These are phyloP conservation scores for Debaryomycetaceae sp. DNA, from an alignment of 1,139 yeast genomes.

Conservation along the genomic window DNA sequence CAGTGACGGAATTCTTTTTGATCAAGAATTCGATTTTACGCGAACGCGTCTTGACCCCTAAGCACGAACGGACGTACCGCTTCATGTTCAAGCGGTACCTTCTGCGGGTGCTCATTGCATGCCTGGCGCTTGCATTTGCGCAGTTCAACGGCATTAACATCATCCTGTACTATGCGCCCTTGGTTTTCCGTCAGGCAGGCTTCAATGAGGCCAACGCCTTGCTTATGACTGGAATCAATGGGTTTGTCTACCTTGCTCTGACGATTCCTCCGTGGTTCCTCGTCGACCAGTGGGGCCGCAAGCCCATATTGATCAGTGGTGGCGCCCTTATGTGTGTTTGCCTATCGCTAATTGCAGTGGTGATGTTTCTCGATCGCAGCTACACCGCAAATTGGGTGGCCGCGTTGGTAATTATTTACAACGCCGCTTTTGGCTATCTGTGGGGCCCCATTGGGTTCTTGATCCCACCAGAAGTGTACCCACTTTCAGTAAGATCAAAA, in stretches of 20 bases:
- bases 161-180: slow-evolving; percentile 52
- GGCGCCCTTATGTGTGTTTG: slow-evolving; percentile 46
- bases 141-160: slow-evolving; percentile 56
- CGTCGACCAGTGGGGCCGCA: slow-evolving; percentile 52
- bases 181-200: slow-evolving; percentile 53
- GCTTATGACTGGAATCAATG: slow-evolving; percentile 51
- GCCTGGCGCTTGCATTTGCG: slow-evolving; percentile 50
- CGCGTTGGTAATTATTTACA: slow-evolving; percentile 44
- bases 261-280: slow-evolving; percentile 55
- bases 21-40: slow-evolving; percentile 74
- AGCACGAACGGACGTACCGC: slow-evolving; percentile 40
- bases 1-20: slow-evolving; percentile 55
- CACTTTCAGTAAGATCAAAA: slow-evolving; percentile 49
- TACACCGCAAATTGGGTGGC: slow-evolving; percentile 46
- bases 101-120: slow-evolving; percentile 41
- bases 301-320: slow-evolving; percentile 48
- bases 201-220: slow-evolving; percentile 46
- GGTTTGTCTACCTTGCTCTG: slow-evolving; percentile 41
- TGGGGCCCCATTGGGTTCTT: slow-evolving; percentile 59
- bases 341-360: slow-evolving; percentile 34
- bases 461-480: slow-evolving; percentile 52
- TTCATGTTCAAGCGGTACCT: slow-evolving; percentile 38
- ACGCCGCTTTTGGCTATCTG: slow-evolving; percentile 51
- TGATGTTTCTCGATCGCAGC: slow-evolving; percentile 32
- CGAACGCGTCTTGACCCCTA: slow-evolving; percentile 40